Base-by-base conservation (phyloP, 2,329 filamentous ascomycete genomes). In the Hysterium pulicare region DNA sequence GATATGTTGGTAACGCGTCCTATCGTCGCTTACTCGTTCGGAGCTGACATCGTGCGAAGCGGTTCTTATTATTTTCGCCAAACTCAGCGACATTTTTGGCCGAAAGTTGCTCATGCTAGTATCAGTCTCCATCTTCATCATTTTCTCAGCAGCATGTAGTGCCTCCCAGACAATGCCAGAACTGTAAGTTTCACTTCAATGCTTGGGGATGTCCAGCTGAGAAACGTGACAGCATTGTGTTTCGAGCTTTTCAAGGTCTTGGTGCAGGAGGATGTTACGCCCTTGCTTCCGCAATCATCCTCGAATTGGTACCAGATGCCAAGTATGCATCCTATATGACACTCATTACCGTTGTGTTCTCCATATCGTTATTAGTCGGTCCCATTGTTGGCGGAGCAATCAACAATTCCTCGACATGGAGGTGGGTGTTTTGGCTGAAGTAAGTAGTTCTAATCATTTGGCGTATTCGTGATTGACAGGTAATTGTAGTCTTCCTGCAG, bases 1-100 rank as follows among this genome's bases (percentile, higher is more conserved):
- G 61, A 2, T 65, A 61, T 36, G 61, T 59, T 11, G 54, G 60
- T 63, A 55, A n/a, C n/a, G n/a, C n/a, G n/a, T n/a, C n/a, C n/a
- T n/a, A n/a, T n/a, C n/a, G n/a, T n/a, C n/a, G n/a, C n/a, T n/a
- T n/a, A n/a, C n/a, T n/a, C n/a, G n/a, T n/a, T n/a, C n/a, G n/a
- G n/a, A n/a, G n/a, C n/a, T n/a, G n/a, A n/a, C n/a, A n/a, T n/a
- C n/a, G n/a, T n/a, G n/a, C n/a, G n/a, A n/a, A n/a, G n/a, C 16
- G 58, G 58, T 60, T 2, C 59, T 61, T 24, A 54, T 62, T 41
- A 53, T 61, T 24, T 57, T 66, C 34, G 56, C 57, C 3, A 64
- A 63, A 43, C 33, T 61, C 9, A 65, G 62, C 33, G 61, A 65
- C 45, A 54, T 62, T 7, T 30, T 63, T 28, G 62, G 62, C 7